Percentiles rank a stretch among this genome's conserved stretches.
These are phyloP conservation scores for Fusarium coffeatum DNA, from an alignment of 2,329 filamentous ascomycete species.

Conservation along the genomic window DNA sequence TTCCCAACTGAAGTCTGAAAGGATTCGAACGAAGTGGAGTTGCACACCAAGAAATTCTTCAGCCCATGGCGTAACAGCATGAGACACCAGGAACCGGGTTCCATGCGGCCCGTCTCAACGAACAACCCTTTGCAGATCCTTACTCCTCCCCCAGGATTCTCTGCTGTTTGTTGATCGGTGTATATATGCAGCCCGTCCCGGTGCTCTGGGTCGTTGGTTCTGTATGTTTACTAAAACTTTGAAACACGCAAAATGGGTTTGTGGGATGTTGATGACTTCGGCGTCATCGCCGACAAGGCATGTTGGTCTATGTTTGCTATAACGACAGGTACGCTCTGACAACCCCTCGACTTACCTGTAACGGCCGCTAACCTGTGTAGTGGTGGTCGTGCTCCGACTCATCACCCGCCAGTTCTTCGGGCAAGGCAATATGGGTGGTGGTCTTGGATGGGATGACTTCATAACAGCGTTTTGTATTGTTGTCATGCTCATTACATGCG, in stretches of 20 bases:
- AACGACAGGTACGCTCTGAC: slow-evolving; percentile 16
- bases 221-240: not conserved
- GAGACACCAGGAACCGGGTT: slow-evolving; percentile 2
- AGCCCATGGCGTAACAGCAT: not conserved
- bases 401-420: slow-evolving; percentile 35
- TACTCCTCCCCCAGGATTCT: not conserved
- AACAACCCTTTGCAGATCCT: not conserved
- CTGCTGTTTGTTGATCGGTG: not conserved
- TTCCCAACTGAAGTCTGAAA: not conserved
- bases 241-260: slow-evolving; percentile 26
- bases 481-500: slow-evolving; percentile 39
- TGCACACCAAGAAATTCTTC: not conserved
- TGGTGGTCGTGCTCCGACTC: slow-evolving; percentile 39
- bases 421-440: slow-evolving; percentile 32
- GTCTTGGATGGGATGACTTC: slow-evolving; percentile 43
- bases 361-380: slow-evolving; percentile 3
- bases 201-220: not conserved
- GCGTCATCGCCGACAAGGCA: slow-evolving; percentile 40
- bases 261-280: slow-evolving; percentile 38
- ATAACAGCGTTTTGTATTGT: slow-evolving; percentile 40
- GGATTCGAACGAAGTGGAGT: not conserved
- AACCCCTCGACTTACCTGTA: fast-evolving
- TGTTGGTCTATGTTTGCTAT: slow-evolving; percentile 46
- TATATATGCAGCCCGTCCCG: not conserved
- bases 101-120: not conserved